Percentiles rank a stretch among this genome's conserved stretches.
These are phyloP conservation scores for Myxozyma melibiosi DNA, from an alignment of 805 yeast genomes.

Conservation along the genomic window DNA sequence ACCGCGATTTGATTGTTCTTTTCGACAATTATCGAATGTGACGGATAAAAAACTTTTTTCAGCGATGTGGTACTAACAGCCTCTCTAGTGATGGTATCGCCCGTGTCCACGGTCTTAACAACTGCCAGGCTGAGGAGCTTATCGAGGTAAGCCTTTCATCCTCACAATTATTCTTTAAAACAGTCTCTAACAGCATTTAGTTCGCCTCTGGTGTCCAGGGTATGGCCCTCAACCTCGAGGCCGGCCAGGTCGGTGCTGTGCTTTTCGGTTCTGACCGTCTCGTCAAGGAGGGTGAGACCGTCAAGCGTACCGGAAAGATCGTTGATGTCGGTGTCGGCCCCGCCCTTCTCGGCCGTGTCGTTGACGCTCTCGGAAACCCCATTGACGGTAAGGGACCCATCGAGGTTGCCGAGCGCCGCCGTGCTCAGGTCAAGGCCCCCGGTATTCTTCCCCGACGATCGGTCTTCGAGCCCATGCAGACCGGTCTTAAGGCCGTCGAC, in stretches of 20 bases:
- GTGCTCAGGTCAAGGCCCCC: conserved; percentile 99
- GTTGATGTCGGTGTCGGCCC: conserved; percentile 99
- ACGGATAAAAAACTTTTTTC: no score
- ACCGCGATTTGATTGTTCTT: no score
- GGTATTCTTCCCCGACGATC: conserved; percentile 99
- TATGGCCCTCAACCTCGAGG: conserved; percentile 99
- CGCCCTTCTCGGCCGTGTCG: conserved; percentile 97
- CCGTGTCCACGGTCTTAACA: conserved; percentile 99
- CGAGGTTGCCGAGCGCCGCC: conserved; percentile 75
- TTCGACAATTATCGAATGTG: no score
- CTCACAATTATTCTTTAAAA: neutral
- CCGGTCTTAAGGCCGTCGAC: conserved; percentile 99
- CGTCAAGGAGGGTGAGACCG: conserved; percentile 99
- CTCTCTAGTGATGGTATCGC: conserved; percentile 97
- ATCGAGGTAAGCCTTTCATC: conserved; percentile 57
- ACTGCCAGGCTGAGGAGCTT: conserved; percentile 99
- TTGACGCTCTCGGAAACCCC: conserved; percentile 98
- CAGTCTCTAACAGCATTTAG: no score
- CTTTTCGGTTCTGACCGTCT: conserved; percentile 98
- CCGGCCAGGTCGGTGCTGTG: conserved; percentile 99
- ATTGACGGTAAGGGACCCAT: conserved; percentile 99
- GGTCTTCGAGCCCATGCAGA: conserved; percentile 99
- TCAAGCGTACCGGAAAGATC: conserved; percentile 99
- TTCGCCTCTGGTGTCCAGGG: conserved; percentile 99
- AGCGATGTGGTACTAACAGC: neutral